Percentiles rank a stretch among this genome's conserved stretches.
These are phyloP conservation scores for Tirmania nivea DNA, from an alignment of 495 filamentous ascomycete species.

Conservation along the genomic window DNA sequence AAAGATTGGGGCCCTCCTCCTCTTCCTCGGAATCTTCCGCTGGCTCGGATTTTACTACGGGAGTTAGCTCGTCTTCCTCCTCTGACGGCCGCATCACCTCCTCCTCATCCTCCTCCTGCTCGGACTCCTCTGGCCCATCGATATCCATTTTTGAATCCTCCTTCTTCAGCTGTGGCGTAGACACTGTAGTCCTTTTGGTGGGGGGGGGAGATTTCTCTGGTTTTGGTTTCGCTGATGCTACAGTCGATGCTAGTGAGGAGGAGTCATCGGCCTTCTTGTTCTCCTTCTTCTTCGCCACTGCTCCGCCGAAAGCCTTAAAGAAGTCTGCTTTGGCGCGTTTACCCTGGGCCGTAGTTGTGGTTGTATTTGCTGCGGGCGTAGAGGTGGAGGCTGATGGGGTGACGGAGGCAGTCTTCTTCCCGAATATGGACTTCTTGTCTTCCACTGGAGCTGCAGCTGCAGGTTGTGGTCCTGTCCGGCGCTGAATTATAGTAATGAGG, in stretches of 20 bases:
- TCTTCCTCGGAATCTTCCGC: slow-evolving; percentile 51
- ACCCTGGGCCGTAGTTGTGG: slow-evolving; percentile 9
- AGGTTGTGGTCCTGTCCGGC: slow-evolving; percentile 27
- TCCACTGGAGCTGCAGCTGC: background rate
- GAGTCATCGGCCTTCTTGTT: slow-evolving; percentile 13
- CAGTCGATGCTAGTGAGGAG: slow-evolving; percentile 3
- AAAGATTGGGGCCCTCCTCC: slow-evolving; percentile 32
- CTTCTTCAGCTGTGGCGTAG: slow-evolving; percentile 27
- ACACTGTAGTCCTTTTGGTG: slow-evolving; percentile 24
- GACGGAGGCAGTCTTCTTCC: slow-evolving; percentile 5
- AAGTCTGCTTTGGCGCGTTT: slow-evolving; percentile 9
- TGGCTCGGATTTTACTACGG: slow-evolving; percentile 29
- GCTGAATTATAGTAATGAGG: slow-evolving; percentile 15
- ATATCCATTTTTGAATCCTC: slow-evolving; percentile 20
- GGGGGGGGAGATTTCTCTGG: slow-evolving; percentile 15
- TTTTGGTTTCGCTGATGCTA: slow-evolving; percentile 4
- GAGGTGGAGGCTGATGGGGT: slow-evolving; percentile 13
- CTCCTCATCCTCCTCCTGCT: background rate
- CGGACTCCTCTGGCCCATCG: slow-evolving; percentile 19
- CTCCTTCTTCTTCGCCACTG: slow-evolving; percentile 7
- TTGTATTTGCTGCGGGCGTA: slow-evolving; percentile 14
- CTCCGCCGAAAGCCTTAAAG: slow-evolving; percentile 11
- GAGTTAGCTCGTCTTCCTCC: background rate
- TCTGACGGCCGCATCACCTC: background rate
- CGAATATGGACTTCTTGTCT: background rate